These are phyloP conservation scores for Lycium barbarum DNA, from an alignment of 257 asterid species.

Conservation along the genomic window DNA sequence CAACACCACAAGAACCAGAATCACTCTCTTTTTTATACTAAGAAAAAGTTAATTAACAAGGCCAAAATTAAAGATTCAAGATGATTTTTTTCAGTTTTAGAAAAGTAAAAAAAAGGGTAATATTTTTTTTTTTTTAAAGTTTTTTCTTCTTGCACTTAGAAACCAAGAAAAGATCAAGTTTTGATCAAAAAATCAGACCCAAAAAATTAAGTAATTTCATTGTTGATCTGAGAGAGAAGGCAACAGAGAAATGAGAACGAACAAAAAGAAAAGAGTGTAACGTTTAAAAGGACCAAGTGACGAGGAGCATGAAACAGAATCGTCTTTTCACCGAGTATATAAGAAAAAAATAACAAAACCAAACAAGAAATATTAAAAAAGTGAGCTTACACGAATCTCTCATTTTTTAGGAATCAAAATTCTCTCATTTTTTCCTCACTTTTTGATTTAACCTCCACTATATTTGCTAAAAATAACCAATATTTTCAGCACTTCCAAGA, in stretches of 20 bases:
- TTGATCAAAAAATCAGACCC: neutral
- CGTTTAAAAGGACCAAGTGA: slow-evolving; percentile 25
- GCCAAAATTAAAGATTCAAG: slow-evolving; percentile 8
- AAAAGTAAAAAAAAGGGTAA: neutral
- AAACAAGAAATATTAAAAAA: neutral
- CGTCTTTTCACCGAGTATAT: slow-evolving; percentile 13
- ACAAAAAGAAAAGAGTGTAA: slow-evolving; percentile 27
- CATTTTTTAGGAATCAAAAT: slow-evolving; percentile 15
- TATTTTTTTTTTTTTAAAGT: neutral
- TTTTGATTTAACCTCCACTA: neutral
- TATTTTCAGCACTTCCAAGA: too few species aligned
- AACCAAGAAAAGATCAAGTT: neutral
- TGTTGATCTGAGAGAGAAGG: neutral
- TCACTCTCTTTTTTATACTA: neutral
- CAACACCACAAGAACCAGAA: neutral
- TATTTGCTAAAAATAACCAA: too few species aligned
- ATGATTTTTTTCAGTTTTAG: neutral
- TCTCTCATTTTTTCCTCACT: neutral
- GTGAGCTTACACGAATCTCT: slow-evolving; percentile 34
- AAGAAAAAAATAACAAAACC: slow-evolving; percentile 9
- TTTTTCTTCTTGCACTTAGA: too few species aligned
- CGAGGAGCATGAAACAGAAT: slow-evolving; percentile 28
- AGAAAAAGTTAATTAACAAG: neutral
- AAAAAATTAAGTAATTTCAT: neutral
- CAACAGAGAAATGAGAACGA: neutral